Evolutionary conservation across 805 yeast genomes (phyloP).

Genomic region (Candida endomychidarum): DNA sequence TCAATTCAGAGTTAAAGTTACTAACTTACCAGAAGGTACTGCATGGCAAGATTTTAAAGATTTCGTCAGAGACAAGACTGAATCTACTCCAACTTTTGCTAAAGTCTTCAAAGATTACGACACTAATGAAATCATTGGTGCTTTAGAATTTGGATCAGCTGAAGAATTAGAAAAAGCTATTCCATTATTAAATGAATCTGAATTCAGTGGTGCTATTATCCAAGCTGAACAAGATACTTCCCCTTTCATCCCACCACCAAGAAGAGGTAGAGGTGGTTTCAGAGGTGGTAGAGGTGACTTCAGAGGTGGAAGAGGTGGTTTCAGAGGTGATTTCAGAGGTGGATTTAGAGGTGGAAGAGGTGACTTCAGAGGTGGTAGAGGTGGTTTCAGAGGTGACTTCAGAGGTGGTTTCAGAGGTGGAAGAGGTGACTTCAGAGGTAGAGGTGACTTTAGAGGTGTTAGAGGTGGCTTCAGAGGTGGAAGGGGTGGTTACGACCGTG

Average conservation of each 20-base stretch:
- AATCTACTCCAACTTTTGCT: conserved; percentile 61
- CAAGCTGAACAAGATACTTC: conserved; percentile 77
- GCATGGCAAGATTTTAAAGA: conserved; percentile 92
- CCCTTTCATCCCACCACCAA: conserved; percentile 55
- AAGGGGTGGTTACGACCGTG: conserved; percentile 40
- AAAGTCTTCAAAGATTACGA: conserved; percentile 50
- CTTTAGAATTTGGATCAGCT: conserved; percentile 58
- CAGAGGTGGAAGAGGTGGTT: conserved; percentile 37
- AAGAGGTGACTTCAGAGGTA: conserved; percentile 29
- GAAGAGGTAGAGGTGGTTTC: conserved; percentile 42
- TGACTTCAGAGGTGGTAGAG: conserved; percentile 34
- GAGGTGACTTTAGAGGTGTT: conserved; percentile 36
- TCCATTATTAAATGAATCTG: conserved; percentile 66
- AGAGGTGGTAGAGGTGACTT: conserved; percentile 40
- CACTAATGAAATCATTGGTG: conserved; percentile 47
- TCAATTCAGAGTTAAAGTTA: conserved; percentile 68
- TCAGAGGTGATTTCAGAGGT: conserved; percentile 38
- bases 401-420: conserved; percentile 32
- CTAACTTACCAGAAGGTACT: conserved; percentile 70
- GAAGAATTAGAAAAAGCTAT: conserved; percentile 78
- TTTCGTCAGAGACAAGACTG: conserved; percentile 75
- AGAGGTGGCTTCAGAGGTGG: conserved; percentile 40
- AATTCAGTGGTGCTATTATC: conserved; percentile 67
- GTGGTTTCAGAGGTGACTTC: conserved; percentile 40
- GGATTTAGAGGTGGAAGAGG: conserved; percentile 37